Conservation (phyloP, 2,329 filamentous ascomycete genomes). For the Ceratocystis eucalypticola region DNA sequence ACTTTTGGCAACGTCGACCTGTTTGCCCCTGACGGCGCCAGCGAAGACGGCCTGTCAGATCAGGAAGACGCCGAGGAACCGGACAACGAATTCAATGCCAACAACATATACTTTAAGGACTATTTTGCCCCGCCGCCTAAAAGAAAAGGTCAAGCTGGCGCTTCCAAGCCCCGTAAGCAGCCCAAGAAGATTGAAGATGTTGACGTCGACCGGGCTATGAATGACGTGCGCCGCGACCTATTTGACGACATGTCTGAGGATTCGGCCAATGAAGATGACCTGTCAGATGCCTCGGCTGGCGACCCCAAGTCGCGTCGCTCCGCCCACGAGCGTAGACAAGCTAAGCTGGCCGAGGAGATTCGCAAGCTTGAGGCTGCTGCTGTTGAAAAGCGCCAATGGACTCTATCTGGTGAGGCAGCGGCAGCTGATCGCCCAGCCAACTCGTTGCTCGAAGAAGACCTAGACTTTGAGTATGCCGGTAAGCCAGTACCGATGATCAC, state of each 20-base stretch:
- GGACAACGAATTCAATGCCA: slow-evolving; percentile 52
- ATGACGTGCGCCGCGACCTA: slow-evolving; percentile 73
- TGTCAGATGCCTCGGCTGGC: slow-evolving; percentile 52
- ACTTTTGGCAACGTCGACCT: slow-evolving; percentile 72
- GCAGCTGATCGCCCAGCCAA: slow-evolving; percentile 74
- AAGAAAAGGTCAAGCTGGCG: slow-evolving; percentile 32
- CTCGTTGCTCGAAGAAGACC: slow-evolving; percentile 82
- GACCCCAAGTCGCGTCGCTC: slow-evolving; percentile 64
- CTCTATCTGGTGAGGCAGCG: slow-evolving; percentile 72
- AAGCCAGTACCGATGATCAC: slow-evolving; percentile 94
- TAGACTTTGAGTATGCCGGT: slow-evolving; percentile 89
- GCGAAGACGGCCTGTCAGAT: slow-evolving; percentile 40
- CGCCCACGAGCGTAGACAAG: slow-evolving; percentile 73
- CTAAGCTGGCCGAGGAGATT: slow-evolving; percentile 79
- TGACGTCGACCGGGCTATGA: slow-evolving; percentile 72
- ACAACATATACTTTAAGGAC: slow-evolving; percentile 79
- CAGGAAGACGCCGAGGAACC: slow-evolving; percentile 39
- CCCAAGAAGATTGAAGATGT: slow-evolving; percentile 38
- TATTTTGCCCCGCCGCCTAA: slow-evolving; percentile 79
- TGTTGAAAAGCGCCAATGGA: slow-evolving; percentile 83
- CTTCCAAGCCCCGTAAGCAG: slow-evolving; percentile 32
- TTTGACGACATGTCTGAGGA: slow-evolving; percentile 68
- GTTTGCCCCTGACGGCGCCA: slow-evolving; percentile 56
- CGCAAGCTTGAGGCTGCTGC: slow-evolving; percentile 79
- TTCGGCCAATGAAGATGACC: slow-evolving; percentile 49